phyloP scores from a whole-genome alignment of 805 yeast species.

The Kodamaea kakaduensis region DNA sequence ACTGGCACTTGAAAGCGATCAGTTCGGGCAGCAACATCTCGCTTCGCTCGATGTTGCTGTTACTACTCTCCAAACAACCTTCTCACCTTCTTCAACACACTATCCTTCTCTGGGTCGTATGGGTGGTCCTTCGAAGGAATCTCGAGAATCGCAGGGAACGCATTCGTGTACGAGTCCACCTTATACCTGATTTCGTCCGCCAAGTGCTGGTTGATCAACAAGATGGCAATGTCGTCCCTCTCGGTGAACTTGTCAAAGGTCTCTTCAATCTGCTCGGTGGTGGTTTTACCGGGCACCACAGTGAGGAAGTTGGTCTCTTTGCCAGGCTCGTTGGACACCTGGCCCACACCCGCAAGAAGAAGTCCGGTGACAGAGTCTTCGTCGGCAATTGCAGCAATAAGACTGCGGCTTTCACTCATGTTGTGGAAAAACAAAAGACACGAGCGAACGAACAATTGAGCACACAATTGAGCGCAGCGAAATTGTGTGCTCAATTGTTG shows the following conservation, averaged over 20 bases:
- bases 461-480: no score
- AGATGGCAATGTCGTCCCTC: constrained; percentile 82
- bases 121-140: constrained; percentile 99
- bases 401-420: constrained; percentile 46
- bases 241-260: constrained; percentile 73
- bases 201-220: constrained; percentile 88
- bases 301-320: constrained; percentile 79
- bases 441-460: no score
- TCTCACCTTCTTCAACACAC: constrained; percentile 89
- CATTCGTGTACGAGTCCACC: constrained; percentile 80
- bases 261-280: constrained; percentile 67
- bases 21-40: no score
- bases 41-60: no score
- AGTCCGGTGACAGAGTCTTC: constrained; percentile 97
- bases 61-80: constrained; percentile 90
- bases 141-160: constrained; percentile 95
- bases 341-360: constrained; percentile 93
- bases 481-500: no score
- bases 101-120: constrained; percentile 97
- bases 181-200: constrained; percentile 84
- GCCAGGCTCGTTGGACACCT: constrained; percentile 58
- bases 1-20: no score
- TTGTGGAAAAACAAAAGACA: constrained; percentile 3
- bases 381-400: constrained; percentile 93
- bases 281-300: constrained; percentile 70